Percentiles rank a stretch among this genome's conserved stretches.
Evolutionary conservation across 306 rosid species (phyloP).

Genomic region (Glycine latifolia): DNA sequence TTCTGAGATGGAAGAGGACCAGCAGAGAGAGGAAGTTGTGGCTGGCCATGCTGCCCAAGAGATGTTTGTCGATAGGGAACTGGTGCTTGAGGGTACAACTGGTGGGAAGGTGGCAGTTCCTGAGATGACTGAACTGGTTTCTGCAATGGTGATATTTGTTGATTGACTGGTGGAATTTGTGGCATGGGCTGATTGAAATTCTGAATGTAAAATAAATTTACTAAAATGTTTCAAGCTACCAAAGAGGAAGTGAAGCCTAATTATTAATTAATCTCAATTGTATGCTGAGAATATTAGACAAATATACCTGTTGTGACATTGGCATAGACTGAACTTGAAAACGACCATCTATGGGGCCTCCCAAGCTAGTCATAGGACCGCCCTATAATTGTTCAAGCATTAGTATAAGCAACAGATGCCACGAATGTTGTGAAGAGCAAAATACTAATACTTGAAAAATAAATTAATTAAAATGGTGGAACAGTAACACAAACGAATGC

Average conservation of each 20-base stretch:
- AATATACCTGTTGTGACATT: slow-evolving; percentile 68
- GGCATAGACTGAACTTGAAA: slow-evolving; percentile 54
- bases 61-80: slow-evolving; percentile 64
- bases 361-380: slow-evolving; percentile 60
- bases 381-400: slow-evolving; percentile 58
- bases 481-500: slow-evolving; percentile 9
- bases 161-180: slow-evolving; percentile 66
- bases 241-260: slow-evolving; percentile 37
- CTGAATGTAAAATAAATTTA: slow-evolving; percentile 56
- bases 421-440: slow-evolving; percentile 10
- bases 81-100: slow-evolving; percentile 59
- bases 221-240: slow-evolving; percentile 27
- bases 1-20: slow-evolving; percentile 66
- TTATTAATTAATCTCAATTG: slow-evolving; percentile 34
- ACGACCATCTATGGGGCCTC: slow-evolving; percentile 62
- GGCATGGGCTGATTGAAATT: slow-evolving; percentile 65
- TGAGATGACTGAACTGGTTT: slow-evolving; percentile 76
- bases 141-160: slow-evolving; percentile 68
- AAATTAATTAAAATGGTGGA: background rate
- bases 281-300: background rate
- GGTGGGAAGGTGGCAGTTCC: slow-evolving; percentile 71
- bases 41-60: slow-evolving; percentile 67
- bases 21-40: slow-evolving; percentile 64
- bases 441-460: background rate
- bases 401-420: slow-evolving; percentile 38